Evolutionary conservation across 345 rosid species (phyloP).

Genomic region (Populus euphratica): DNA sequence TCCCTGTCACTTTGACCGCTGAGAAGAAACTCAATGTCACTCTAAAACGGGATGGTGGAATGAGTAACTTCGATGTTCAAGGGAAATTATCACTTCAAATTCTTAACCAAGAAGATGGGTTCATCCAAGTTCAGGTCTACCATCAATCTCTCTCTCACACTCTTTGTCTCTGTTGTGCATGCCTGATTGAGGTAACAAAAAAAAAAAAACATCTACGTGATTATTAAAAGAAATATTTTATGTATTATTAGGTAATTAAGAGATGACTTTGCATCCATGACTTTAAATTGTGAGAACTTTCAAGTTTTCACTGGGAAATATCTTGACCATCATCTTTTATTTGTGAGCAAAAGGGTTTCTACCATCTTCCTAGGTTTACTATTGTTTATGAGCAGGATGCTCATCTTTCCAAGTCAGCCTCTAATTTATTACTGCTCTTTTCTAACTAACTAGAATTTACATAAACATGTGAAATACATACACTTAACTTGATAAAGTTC

Average conservation of each 20-base stretch:
- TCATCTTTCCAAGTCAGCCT: background rate
- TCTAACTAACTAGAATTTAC: background rate
- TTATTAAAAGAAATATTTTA: no score
- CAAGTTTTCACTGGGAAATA: no score
- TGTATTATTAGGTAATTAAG: no score
- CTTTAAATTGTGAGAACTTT: no score
- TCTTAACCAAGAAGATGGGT: conserved; percentile 90
- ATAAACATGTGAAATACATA: background rate
- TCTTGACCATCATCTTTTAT: background rate
- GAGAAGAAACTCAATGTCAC: conserved; percentile 91
- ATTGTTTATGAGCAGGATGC: background rate
- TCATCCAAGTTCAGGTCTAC: conserved; percentile 91
- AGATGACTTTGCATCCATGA: no score
- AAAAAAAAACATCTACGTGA: no score
- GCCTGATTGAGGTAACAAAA: no score
- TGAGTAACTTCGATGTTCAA: conserved; percentile 90
- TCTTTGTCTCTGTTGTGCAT: background rate
- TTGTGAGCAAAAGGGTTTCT: background rate
- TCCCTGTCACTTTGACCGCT: conserved; percentile 83
- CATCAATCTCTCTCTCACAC: background rate
- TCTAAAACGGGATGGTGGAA: conserved; percentile 88
- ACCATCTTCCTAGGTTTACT: background rate
- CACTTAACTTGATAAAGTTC: background rate
- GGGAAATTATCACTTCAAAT: conserved; percentile 94
- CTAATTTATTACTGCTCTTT: background rate